Evolutionary conservation across 1,139 yeast genomes (phyloP), one percentile per base, ranked within the genome.

Genomic region (Lodderomyces margitis): DNA sequence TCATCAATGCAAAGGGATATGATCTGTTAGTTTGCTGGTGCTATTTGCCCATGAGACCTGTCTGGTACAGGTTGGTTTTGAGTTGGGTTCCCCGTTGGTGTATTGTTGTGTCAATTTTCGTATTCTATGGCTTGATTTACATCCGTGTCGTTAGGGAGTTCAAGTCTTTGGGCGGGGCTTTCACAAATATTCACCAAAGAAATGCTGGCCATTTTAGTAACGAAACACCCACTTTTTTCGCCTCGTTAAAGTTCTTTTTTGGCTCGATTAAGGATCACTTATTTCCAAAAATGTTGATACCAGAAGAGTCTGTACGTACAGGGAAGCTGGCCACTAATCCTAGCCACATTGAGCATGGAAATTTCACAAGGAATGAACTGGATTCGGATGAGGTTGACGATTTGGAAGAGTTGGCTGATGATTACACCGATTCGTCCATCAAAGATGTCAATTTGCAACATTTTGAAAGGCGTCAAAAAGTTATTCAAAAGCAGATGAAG

Each of bases 11-110:
- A 3, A 65, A 71, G 25, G 87, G 88, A 1, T 86, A 83, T 56
- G 60, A 64, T 28, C 78, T 86, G 14, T 74, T 78, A 48, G 80
- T 84, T 37, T 81, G 87, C 44, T 86, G 92, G 91, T 83, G 95
- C 57, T 88, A 85, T 57, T 66, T 89, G 41, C 92, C 96, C 0
- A 78, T 80, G 41, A 52, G 68, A 2, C 95, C 95, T 0, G 59
- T 75, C 9, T 88, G 95, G 95, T 83, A 81, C 57, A 71, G 89
- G 44, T 58, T 85, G 38, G 89, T 74, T 1, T 66, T 89, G 40
- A 79, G 91, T 49, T 89, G 96, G 96, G 82, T 80, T 1, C 92
- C 95, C 2, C 70, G 97, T 36, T 88, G 81, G 58, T 59, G 79
- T 45, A 78, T 89, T 42, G 74, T 86, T 47, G 58, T 85, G 11